phyloP scores from a whole-genome alignment of 2,329 filamentous ascomycete species.

The Lasiodiplodia theobromae region DNA sequence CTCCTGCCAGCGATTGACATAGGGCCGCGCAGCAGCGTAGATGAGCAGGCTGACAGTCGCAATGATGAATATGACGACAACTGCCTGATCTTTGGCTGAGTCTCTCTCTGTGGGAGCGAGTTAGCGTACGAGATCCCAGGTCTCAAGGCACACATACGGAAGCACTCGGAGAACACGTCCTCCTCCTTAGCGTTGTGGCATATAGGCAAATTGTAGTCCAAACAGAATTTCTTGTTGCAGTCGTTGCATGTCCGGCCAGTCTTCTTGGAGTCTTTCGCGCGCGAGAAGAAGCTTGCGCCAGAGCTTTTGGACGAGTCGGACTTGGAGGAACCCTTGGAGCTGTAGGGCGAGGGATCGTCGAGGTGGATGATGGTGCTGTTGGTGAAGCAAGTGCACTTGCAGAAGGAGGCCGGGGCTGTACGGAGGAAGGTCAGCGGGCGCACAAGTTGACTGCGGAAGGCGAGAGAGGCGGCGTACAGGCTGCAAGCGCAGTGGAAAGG shows the following conservation, averaged over 20 bases:
- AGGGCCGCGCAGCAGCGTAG: conserved; percentile 68
- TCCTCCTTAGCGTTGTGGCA: conserved; percentile 69
- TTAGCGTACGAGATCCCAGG: conserved; percentile 6
- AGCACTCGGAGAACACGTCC: conserved; percentile 71
- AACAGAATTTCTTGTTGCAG: conserved; percentile 72
- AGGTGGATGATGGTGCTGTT: conserved; percentile 74
- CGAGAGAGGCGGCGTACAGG: conserved; percentile 45
- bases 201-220: conserved; percentile 64
- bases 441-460: background rate
- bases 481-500: conserved; percentile 51
- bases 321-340: conserved; percentile 22
- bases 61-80: conserved; percentile 71
- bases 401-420: conserved; percentile 67
- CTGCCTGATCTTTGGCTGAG: conserved; percentile 70
- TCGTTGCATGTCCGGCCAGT: conserved; percentile 64
- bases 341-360: conserved; percentile 50
- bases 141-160: conserved; percentile 56
- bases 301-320: conserved; percentile 7
- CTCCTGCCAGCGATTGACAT: conserved; percentile 63
- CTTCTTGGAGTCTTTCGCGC: conserved; percentile 13
- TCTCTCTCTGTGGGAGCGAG: conserved; percentile 61
- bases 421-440: conserved; percentile 15
- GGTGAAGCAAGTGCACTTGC: conserved; percentile 74
- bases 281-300: conserved; percentile 14
- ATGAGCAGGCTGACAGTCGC: conserved; percentile 66